Evolutionary conservation across 1,284 basidiomycete species (phyloP).

Genomic region (Rhodotorula sp.): DNA sequence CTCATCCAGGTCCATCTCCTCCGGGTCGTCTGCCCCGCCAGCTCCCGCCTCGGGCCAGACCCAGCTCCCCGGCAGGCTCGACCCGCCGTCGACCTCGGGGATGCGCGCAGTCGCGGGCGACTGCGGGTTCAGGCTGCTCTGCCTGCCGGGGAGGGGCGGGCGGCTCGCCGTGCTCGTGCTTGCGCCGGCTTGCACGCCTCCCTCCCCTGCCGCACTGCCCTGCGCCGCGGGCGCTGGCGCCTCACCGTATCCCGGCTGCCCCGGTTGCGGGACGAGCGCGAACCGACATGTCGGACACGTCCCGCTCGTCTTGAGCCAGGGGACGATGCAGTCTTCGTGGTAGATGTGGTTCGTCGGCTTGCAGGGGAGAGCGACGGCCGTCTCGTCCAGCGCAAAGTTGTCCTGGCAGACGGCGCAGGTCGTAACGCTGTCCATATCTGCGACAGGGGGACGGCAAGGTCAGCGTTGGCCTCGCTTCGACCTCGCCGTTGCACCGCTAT

Average conservation of each 20-base stretch:
- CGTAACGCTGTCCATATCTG: constrained; percentile 53
- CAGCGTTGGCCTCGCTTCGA: constrained; percentile 51
- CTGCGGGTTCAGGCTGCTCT: background rate
- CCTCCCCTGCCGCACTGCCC: background rate
- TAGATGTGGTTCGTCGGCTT: constrained; percentile 73
- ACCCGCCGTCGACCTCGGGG: constrained; percentile 24
- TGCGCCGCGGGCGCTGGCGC: background rate
- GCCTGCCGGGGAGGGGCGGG: background rate
- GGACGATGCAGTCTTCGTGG: constrained; percentile 75
- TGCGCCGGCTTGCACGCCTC: no score
- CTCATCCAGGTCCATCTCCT: background rate
- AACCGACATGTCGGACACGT: constrained; percentile 83
- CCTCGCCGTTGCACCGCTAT: constrained; percentile 51
- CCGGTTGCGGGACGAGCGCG: constrained; percentile 46
- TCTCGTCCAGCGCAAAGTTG: constrained; percentile 39
- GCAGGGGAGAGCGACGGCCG: constrained; percentile 67
- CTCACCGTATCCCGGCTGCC: constrained; percentile 26
- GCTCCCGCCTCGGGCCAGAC: constrained; percentile 6
- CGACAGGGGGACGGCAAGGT: constrained; percentile 57
- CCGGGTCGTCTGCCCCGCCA: background rate
- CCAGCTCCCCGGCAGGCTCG: constrained; percentile 25
- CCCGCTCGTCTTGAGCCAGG: constrained; percentile 77
- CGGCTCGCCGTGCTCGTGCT: background rate
- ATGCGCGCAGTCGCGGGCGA: constrained; percentile 18
- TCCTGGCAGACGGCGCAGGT: constrained; percentile 50